A percentile compares a stretch with the other conserved stretches of the same genome.
phyloP scores from a whole-genome alignment of 352 stramenopile species.

The Phytophthora cactorum region DNA sequence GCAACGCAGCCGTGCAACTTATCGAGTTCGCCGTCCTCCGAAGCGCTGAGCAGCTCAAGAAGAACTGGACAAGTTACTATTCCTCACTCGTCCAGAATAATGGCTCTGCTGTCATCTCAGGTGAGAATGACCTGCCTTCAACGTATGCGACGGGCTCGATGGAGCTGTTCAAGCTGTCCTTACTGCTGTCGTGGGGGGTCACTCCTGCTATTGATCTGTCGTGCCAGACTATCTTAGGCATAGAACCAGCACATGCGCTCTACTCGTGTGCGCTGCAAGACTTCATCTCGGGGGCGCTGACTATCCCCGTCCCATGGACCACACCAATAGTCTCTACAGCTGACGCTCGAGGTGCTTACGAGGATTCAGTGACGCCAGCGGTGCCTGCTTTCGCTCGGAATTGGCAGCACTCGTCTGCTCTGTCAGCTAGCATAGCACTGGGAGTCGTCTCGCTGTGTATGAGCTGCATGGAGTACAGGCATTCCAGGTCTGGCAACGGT shows the following conservation, averaged over 20 bases:
- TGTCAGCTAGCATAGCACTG: constrained; percentile 72
- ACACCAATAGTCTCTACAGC: constrained; percentile 9
- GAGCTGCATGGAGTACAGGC: constrained; percentile 85
- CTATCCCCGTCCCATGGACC: constrained; percentile 75
- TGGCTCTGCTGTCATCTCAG: neutral
- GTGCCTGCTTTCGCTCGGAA: constrained; percentile 55
- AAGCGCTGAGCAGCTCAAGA: constrained; percentile 74
- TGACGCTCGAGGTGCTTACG: no score
- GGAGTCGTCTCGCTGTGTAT: constrained; percentile 81
- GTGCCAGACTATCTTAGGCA: constrained; percentile 59
- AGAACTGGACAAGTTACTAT: constrained; percentile 73
- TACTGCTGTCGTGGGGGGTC: constrained; percentile 79
- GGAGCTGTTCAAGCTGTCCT: constrained; percentile 72
- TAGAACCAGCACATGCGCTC: constrained; percentile 52
- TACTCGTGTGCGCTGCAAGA: constrained; percentile 80
- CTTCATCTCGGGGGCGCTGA: constrained; percentile 58
- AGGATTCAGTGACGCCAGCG: neutral
- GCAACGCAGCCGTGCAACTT: constrained; percentile 60
- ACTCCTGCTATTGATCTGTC: constrained; percentile 72
- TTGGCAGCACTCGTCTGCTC: constrained; percentile 77
- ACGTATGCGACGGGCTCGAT: constrained; percentile 75
- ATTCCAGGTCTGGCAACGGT: constrained; percentile 37
- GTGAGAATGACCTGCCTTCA: constrained; percentile 28
- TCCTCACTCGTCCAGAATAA: constrained; percentile 30
- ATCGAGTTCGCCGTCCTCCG: constrained; percentile 71